Evolutionary conservation across 2,329 filamentous ascomycete species (phyloP).

Genomic region (Emergomyces orientalis): DNA sequence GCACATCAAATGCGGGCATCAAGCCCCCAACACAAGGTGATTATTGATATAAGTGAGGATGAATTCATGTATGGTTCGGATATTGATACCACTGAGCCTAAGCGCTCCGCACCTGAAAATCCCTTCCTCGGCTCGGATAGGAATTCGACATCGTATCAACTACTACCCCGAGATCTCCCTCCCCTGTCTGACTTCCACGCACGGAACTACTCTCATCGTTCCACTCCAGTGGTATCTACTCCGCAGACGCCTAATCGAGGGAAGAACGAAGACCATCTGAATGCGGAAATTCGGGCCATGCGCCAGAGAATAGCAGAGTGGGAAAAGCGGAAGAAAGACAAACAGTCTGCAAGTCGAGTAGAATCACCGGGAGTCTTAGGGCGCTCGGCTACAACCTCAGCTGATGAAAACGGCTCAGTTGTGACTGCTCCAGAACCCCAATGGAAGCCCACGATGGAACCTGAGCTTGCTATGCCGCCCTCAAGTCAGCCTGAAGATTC

Average conservation of each 20-base stretch:
- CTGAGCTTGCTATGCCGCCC: not conserved
- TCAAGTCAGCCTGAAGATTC: not conserved
- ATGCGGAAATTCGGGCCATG: conserved; percentile 40
- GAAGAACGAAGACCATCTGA: conserved; percentile 37
- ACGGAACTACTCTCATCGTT: conserved; percentile 35
- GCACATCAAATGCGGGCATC: conserved; percentile 40
- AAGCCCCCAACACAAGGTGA: conserved; percentile 51
- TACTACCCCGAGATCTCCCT: conserved; percentile 38
- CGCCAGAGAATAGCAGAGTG: conserved; percentile 43
- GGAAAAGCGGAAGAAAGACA: conserved; percentile 34
- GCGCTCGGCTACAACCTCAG: conserved; percentile 17
- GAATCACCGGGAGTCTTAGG: conserved; percentile 28
- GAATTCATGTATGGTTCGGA: conserved; percentile 31
- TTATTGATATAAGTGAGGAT: conserved; percentile 80
- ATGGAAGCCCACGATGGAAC: not conserved
- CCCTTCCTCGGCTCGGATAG: conserved; percentile 7
- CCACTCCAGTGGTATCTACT: conserved; percentile 27
- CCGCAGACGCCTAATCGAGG: conserved; percentile 30
- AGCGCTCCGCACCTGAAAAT: conserved; percentile 23
- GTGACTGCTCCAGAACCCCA: not conserved
- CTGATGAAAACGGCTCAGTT: conserved; percentile 10
- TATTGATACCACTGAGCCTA: not conserved
- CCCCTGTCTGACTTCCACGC: conserved; percentile 42
- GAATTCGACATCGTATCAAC: conserved; percentile 21
- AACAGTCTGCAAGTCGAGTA: conserved; percentile 28